A percentile compares a stretch with the other conserved stretches of the same genome.
phyloP scores from a whole-genome alignment of 2,329 filamentous ascomycete species.

The Ilyonectria robusta region DNA sequence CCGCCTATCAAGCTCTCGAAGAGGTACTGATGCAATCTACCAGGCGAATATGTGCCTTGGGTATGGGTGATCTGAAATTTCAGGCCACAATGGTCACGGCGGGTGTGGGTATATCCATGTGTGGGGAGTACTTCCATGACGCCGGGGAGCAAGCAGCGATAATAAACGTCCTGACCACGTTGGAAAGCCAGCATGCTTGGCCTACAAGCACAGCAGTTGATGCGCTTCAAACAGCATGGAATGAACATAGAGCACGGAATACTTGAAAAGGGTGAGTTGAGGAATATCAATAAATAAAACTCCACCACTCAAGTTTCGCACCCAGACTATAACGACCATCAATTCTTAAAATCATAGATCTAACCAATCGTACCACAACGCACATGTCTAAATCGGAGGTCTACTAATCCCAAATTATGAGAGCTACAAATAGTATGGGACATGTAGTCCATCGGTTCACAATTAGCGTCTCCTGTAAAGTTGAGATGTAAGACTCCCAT shows the following conservation, averaged over 20 bases:
- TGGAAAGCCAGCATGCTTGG: slow-evolving; percentile 36
- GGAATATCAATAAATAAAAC: neutral
- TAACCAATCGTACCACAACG: too few species aligned
- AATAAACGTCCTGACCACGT: slow-evolving; percentile 18
- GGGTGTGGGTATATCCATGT: slow-evolving; percentile 35
- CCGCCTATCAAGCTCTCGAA: slow-evolving; percentile 30
- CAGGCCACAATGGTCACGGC: slow-evolving; percentile 33
- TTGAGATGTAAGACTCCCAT: too few species aligned
- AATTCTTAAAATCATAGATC: too few species aligned
- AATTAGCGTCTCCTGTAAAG: too few species aligned
- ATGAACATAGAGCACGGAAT: slow-evolving; percentile 1
- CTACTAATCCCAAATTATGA: too few species aligned
- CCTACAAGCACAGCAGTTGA: slow-evolving; percentile 18
- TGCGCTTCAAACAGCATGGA: slow-evolving; percentile 13
- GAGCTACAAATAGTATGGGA: too few species aligned
- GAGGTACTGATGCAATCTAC: slow-evolving; percentile 28
- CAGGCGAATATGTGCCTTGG: slow-evolving; percentile 27
- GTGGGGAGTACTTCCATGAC: slow-evolving; percentile 35
- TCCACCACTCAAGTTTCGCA: neutral
- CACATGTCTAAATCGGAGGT: too few species aligned
- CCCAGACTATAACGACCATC: too few species aligned
- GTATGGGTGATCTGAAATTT: slow-evolving; percentile 13
- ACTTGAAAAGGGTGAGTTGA: neutral
- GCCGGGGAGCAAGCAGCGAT: slow-evolving; percentile 29
- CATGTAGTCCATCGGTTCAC: too few species aligned